Conservation (phyloP, 2,329 filamentous ascomycete species). For the Metarhizium humberi region DNA sequence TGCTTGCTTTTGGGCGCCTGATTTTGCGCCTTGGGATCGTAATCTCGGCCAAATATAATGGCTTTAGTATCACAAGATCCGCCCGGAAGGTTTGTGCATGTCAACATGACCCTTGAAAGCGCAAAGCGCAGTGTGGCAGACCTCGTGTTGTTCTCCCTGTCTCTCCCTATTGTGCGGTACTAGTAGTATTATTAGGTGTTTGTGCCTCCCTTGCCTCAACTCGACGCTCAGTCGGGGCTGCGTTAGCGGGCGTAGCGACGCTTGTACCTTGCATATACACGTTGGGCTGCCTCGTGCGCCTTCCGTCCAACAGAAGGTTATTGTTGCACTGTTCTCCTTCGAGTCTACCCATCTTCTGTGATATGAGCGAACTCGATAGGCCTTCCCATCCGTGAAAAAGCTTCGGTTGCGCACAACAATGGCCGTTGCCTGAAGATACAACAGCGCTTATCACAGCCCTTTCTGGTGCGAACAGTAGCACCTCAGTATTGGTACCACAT, state of each 20-base stretch:
- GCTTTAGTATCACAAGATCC: not conserved
- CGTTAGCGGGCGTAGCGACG: not conserved
- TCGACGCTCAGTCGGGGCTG: not conserved
- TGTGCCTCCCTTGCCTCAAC: not conserved
- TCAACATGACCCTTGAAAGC: not conserved
- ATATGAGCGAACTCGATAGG: not conserved
- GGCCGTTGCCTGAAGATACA: not conserved
- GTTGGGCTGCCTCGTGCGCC: not conserved
- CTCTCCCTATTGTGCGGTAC: not conserved
- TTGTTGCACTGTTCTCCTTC: not conserved
- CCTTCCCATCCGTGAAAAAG: not conserved
- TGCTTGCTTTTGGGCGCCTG: not conserved
- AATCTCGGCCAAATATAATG: not conserved
- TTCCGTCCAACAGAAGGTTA: not conserved
- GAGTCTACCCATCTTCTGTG: not conserved
- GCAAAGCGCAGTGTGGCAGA: not conserved
- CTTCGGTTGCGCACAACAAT: not conserved
- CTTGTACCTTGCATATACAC: not conserved
- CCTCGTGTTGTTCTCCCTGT: not conserved
- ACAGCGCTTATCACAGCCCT: not conserved
- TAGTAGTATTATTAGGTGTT: not conserved
- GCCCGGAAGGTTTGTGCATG: not conserved
- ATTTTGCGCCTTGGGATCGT: not conserved
- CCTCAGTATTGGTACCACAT: not conserved
- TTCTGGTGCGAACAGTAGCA: not conserved